Conservation (phyloP, 345 rosid species). For the Reutealis trisperma region DNA sequence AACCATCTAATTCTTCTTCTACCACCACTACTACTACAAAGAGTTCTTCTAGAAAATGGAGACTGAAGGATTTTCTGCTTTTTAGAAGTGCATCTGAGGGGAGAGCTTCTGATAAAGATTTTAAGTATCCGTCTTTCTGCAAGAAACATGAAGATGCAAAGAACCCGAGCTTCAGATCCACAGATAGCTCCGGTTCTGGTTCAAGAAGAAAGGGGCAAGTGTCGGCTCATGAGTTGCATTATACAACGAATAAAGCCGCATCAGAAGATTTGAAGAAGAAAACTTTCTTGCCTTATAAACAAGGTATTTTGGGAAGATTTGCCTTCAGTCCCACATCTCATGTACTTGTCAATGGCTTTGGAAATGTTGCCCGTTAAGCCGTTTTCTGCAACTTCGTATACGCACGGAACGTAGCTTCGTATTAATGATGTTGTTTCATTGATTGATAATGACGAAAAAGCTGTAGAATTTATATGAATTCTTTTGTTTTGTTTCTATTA, state of each 20-base stretch:
- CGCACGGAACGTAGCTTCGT: no score
- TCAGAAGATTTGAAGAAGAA: slow-evolving; percentile 73
- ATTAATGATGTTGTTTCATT: not conserved
- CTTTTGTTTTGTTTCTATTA: not conserved
- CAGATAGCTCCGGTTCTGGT: slow-evolving; percentile 30
- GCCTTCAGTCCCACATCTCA: slow-evolving; percentile 52
- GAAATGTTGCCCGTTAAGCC: not conserved
- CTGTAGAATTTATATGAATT: not conserved
- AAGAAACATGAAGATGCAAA: slow-evolving; percentile 60
- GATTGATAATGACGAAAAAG: not conserved
- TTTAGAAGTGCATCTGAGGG: slow-evolving; percentile 95
- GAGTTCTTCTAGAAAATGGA: slow-evolving; percentile 77
- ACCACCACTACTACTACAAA: slow-evolving; percentile 23
- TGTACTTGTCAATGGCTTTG: slow-evolving; percentile 11
- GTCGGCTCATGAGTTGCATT: slow-evolving; percentile 89
- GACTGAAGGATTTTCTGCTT: slow-evolving; percentile 65
- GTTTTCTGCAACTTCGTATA: no score
- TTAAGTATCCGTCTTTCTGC: slow-evolving; percentile 44
- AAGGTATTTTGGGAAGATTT: slow-evolving; percentile 70
- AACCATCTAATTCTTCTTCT: slow-evolving; percentile 19
- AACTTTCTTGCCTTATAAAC: slow-evolving; percentile 90
- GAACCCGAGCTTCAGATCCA: slow-evolving; percentile 47
- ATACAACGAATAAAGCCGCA: slow-evolving; percentile 74
- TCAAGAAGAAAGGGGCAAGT: slow-evolving; percentile 42
- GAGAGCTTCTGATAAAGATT: slow-evolving; percentile 57